Percentiles rank a stretch among this genome's conserved stretches.
Conservation (phyloP, 345 rosid genomes). For the Aquilaria malaccensis region DNA sequence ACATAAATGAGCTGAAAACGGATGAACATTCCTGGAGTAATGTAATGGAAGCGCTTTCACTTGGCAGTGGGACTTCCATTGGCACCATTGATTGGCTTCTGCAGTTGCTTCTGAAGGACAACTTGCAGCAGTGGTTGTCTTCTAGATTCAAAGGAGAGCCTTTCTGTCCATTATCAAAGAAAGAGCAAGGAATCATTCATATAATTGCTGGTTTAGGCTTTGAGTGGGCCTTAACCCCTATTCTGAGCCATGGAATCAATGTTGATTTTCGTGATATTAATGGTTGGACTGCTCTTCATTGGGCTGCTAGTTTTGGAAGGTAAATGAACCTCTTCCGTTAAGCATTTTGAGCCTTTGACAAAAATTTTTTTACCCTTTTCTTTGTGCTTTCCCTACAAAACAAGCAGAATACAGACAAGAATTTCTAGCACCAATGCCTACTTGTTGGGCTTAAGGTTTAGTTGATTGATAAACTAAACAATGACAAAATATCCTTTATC, state of each 20-base stretch:
- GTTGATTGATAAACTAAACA: too few species aligned
- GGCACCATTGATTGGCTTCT: slow-evolving; percentile 44
- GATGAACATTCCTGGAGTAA: slow-evolving; percentile 39
- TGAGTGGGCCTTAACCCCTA: slow-evolving; percentile 53
- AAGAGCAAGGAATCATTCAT: slow-evolving; percentile 55
- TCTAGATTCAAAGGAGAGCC: slow-evolving; percentile 20
- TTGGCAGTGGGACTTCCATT: slow-evolving; percentile 33
- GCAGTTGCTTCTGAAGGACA: slow-evolving; percentile 47
- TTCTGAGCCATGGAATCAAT: slow-evolving; percentile 36
- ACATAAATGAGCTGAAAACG: slow-evolving; percentile 9
- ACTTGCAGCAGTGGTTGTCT: slow-evolving; percentile 44
- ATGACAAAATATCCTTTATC: too few species aligned
- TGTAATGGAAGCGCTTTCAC: slow-evolving; percentile 37
- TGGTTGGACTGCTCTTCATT: slow-evolving; percentile 66
- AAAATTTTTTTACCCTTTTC: neutral
- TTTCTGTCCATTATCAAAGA: slow-evolving; percentile 38
- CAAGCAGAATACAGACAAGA: too few species aligned
- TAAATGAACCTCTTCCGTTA: slow-evolving; percentile 7
- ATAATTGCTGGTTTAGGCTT: slow-evolving; percentile 52
- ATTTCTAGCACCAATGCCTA: too few species aligned
- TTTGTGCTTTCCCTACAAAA: too few species aligned
- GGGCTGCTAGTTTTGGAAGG: slow-evolving; percentile 70
- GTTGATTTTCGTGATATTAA: slow-evolving; percentile 49
- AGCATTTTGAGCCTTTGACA: neutral
- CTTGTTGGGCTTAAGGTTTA: too few species aligned